Evolutionary conservation across 805 yeast genomes (phyloP).

Genomic region (Zygosaccharomyces bailii): DNA sequence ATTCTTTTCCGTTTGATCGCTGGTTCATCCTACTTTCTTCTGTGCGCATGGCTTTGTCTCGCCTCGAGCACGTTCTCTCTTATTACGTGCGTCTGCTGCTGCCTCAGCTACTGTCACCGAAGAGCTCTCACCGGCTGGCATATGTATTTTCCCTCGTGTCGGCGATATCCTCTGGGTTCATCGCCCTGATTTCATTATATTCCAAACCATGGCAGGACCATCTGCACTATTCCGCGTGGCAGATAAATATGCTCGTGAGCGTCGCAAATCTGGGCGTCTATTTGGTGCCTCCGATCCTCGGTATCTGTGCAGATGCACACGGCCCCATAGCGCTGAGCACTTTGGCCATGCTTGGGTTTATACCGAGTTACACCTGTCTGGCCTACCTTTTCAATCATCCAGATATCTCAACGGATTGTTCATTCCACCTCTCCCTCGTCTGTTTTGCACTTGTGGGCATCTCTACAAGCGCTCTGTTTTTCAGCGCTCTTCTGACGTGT

Average conservation of each 20-base stretch:
- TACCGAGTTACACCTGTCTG: slow-evolving; percentile 59
- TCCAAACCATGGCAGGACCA: slow-evolving; percentile 60
- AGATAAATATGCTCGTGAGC: slow-evolving; percentile 71
- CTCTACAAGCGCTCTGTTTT: slow-evolving; percentile 71
- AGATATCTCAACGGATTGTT: slow-evolving; percentile 18
- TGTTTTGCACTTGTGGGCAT: slow-evolving; percentile 61
- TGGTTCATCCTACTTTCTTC: no score
- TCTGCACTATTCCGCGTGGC: slow-evolving; percentile 61
- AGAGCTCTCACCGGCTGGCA: slow-evolving; percentile 45
- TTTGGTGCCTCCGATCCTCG: slow-evolving; percentile 74
- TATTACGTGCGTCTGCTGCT: slow-evolving; percentile 44
- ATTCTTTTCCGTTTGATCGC: no score
- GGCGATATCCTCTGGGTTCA: slow-evolving; percentile 78
- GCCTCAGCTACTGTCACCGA: slow-evolving; percentile 41
- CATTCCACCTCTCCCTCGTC: slow-evolving; percentile 40
- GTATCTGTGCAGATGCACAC: slow-evolving; percentile 78
- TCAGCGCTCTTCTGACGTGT: slow-evolving; percentile 70
- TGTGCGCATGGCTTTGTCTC: slow-evolving; percentile 29
- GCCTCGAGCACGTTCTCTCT: slow-evolving; percentile 39
- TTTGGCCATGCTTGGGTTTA: slow-evolving; percentile 55
- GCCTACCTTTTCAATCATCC: slow-evolving; percentile 41
- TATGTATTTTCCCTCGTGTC: slow-evolving; percentile 55
- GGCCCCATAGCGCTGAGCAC: slow-evolving; percentile 74
- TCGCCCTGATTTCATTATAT: slow-evolving; percentile 76
- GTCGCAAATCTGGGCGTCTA: slow-evolving; percentile 78